Percentiles rank a stretch among this genome's conserved stretches.
Evolutionary conservation across 305 asterid genomes (phyloP).

Genomic region (Rubia tinctorum): DNA sequence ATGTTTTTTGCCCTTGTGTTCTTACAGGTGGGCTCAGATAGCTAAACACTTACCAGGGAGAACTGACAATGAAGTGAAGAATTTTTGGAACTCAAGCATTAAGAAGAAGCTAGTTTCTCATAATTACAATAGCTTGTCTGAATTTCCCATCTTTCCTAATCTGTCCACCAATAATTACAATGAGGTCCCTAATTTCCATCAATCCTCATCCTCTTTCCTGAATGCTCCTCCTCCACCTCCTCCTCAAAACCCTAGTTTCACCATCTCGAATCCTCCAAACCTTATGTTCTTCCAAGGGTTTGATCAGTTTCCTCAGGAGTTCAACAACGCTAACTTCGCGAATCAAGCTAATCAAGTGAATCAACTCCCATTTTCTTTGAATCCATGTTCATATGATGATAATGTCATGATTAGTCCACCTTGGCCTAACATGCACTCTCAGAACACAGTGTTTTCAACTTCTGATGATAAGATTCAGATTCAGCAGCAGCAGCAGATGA

Average conservation of each 20-base stretch:
- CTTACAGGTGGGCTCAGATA: conserved; percentile 84
- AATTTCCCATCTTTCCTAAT: conserved; percentile 14
- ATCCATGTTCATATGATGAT: neutral
- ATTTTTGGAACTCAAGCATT: conserved; percentile 88
- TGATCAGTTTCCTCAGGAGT: neutral
- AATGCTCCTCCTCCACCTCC: neutral
- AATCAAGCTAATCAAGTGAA: no score
- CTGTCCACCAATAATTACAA: conserved; percentile 14
- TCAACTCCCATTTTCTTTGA: no score
- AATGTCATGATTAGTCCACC: neutral
- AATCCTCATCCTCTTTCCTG: neutral
- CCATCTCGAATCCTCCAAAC: neutral
- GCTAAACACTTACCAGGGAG: conserved; percentile 85
- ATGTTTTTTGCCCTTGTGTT: neutral
- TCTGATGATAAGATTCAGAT: neutral
- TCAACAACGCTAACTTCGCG: neutral
- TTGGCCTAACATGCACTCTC: neutral
- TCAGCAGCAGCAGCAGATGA: no score
- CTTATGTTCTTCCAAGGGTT: conserved; percentile 3
- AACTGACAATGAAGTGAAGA: conserved; percentile 86
- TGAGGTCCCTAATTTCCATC: neutral
- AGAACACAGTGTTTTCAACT: neutral
- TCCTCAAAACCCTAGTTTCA: conserved; percentile 14
- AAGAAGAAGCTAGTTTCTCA: conserved; percentile 54
- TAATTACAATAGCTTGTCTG: conserved; percentile 11